Evolutionary conservation across 345 rosid species (phyloP).

Genomic region (Brassica nigra): DNA sequence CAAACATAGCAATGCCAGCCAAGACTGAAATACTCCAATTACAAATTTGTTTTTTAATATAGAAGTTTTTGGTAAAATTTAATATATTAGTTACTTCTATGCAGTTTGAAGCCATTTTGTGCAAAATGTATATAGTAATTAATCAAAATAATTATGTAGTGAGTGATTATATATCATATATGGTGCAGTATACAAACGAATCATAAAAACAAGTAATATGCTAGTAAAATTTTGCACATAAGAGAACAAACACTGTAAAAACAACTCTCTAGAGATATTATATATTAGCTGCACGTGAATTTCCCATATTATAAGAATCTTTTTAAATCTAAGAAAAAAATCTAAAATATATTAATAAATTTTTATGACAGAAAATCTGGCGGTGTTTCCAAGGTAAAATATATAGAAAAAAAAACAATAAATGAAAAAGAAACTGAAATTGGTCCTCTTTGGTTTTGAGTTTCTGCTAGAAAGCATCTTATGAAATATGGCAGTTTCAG

Average conservation of each 20-base stretch:
- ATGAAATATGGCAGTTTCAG: slow-evolving; percentile 45
- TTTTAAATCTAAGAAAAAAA: slow-evolving; percentile 19
- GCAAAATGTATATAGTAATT: slow-evolving; percentile 13
- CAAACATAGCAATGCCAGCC: slow-evolving; percentile 32
- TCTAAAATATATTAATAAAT: not conserved
- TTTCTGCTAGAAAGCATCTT: slow-evolving; percentile 45
- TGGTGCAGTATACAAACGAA: slow-evolving; percentile 18
- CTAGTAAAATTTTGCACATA: slow-evolving; percentile 27
- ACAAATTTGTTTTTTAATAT: not conserved
- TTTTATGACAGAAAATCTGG: slow-evolving; percentile 43
- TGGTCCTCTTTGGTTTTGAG: slow-evolving; percentile 43
- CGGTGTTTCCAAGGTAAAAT: slow-evolving; percentile 61
- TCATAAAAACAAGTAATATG: not conserved
- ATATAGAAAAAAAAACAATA: not conserved
- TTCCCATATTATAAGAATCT: slow-evolving; percentile 32
- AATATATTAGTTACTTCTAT: slow-evolving; percentile 12
- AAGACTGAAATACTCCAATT: not conserved
- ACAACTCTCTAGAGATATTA: slow-evolving; percentile 44
- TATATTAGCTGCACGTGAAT: slow-evolving; percentile 70
- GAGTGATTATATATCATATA: not conserved
- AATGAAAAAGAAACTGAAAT: slow-evolving; percentile 10
- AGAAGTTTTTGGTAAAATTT: not conserved
- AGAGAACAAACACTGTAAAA: slow-evolving; percentile 64
- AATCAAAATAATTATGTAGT: slow-evolving; percentile 14
- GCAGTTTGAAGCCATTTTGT: slow-evolving; percentile 12